Conservation (phyloP, 257 asterid species). For the Haberlea rhodopensis region DNA sequence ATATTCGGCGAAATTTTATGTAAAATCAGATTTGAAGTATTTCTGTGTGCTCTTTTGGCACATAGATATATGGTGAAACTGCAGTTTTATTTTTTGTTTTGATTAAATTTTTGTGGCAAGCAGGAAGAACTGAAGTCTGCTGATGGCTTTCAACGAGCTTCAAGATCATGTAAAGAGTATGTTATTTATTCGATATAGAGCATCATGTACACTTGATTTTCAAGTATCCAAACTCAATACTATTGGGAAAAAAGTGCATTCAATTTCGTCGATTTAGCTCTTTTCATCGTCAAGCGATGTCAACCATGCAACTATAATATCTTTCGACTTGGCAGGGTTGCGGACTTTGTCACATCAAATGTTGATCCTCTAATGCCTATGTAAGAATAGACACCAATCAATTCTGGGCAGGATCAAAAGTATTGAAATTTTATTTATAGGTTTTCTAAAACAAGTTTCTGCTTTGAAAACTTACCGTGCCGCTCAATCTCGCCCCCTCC, state of each 20-base stretch:
- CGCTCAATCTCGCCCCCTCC: background rate
- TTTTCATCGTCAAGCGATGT: background rate
- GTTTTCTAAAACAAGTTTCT: background rate
- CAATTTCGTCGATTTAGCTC: background rate
- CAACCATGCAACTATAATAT: background rate
- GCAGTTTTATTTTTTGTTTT: too few relatives aligned
- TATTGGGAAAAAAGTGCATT: background rate
- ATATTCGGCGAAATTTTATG: too few relatives aligned
- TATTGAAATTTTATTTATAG: too few relatives aligned
- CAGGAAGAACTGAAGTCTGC: constrained; percentile 64
- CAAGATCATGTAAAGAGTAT: constrained; percentile 57
- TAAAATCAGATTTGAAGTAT: too few relatives aligned
- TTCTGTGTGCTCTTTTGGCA: background rate
- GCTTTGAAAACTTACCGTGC: background rate
- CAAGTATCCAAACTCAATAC: background rate
- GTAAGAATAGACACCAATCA: constrained; percentile 33
- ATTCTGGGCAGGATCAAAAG: background rate
- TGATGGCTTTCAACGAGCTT: constrained; percentile 51
- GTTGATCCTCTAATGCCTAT: constrained; percentile 53
- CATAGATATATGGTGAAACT: background rate
- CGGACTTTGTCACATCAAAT: constrained; percentile 38
- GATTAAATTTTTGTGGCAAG: constrained; percentile 2
- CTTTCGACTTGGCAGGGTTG: constrained; percentile 39
- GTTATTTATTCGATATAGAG: constrained; percentile 18
- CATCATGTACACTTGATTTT: background rate